Conservation (phyloP, 1,139 yeast species). For the Debaryomyces coudertii region DNA sequence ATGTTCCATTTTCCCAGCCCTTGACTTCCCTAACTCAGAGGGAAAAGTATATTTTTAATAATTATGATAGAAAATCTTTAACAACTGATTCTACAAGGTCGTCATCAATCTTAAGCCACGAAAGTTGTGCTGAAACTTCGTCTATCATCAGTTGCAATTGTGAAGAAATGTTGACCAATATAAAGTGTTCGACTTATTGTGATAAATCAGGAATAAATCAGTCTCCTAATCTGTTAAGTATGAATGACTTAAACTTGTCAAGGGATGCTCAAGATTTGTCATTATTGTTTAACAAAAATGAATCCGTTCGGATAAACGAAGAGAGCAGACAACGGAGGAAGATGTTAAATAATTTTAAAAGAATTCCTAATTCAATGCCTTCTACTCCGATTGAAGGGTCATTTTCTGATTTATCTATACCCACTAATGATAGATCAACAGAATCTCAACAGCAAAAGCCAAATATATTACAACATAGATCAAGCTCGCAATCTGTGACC, state of each 20-base stretch:
- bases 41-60: constrained; percentile 28
- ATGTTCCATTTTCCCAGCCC: constrained; percentile 66
- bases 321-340: constrained; percentile 41
- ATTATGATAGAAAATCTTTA: constrained; percentile 26
- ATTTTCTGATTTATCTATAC: constrained; percentile 5
- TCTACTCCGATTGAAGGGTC: constrained; percentile 5
- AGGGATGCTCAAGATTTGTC: constrained; percentile 56
- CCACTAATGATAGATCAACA: not conserved
- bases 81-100: constrained; percentile 44
- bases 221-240: constrained; percentile 10
- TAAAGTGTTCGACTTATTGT: not conserved
- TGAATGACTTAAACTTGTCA: constrained; percentile 31
- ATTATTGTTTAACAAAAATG: constrained; percentile 37
- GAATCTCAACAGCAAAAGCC: not conserved
- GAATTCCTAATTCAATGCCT: constrained; percentile 16
- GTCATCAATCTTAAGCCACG: constrained; percentile 43
- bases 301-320: constrained; percentile 43
- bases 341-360: constrained; percentile 29
- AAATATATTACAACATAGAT: constrained; percentile 3
- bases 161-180: not conserved
- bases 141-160: constrained; percentile 14
- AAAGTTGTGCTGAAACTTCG: constrained; percentile 24
- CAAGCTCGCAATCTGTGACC: constrained; percentile 15
- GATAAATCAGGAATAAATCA: not conserved
- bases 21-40: constrained; percentile 30